phyloP scores from a whole-genome alignment of 257 asterid genomes.

The Salvia rosmarinus region DNA sequence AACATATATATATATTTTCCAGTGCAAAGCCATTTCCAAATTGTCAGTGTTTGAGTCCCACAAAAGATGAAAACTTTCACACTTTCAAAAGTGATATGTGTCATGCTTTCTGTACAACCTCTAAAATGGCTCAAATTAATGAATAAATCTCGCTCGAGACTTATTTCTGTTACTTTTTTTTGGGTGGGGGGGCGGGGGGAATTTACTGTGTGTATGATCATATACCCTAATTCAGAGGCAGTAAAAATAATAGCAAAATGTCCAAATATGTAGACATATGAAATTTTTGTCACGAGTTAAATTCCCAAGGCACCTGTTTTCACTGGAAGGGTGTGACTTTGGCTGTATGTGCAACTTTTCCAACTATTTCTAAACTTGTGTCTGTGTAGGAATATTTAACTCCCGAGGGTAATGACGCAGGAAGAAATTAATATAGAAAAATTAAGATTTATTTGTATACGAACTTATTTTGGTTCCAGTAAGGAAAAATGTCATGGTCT shows the following conservation, averaged over 20 bases:
- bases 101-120: constrained; percentile 42
- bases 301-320: constrained; percentile 35
- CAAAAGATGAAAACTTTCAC: constrained; percentile 43
- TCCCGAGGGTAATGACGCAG: neutral
- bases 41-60: constrained; percentile 57
- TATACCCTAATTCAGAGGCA: constrained; percentile 20
- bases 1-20: constrained; percentile 6
- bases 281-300: constrained; percentile 12
- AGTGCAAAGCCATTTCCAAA: constrained; percentile 41
- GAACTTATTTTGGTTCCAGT: neutral
- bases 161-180: constrained; percentile 23
- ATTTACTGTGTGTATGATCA: constrained; percentile 13
- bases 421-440: neutral
- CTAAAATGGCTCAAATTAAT: constrained; percentile 37
- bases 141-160: constrained; percentile 14
- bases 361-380: neutral
- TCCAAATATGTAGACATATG: constrained; percentile 28
- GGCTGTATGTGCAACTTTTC: neutral
- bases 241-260: constrained; percentile 25
- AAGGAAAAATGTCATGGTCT: neutral
- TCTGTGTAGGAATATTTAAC: no score
- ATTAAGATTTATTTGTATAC: neutral
- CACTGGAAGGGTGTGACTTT: constrained; percentile 23
- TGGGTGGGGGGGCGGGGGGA: no score
- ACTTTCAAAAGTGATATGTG: constrained; percentile 42